Evolutionary conservation across 352 stramenopile species (phyloP).

Genomic region (Globisporangium lucens): DNA sequence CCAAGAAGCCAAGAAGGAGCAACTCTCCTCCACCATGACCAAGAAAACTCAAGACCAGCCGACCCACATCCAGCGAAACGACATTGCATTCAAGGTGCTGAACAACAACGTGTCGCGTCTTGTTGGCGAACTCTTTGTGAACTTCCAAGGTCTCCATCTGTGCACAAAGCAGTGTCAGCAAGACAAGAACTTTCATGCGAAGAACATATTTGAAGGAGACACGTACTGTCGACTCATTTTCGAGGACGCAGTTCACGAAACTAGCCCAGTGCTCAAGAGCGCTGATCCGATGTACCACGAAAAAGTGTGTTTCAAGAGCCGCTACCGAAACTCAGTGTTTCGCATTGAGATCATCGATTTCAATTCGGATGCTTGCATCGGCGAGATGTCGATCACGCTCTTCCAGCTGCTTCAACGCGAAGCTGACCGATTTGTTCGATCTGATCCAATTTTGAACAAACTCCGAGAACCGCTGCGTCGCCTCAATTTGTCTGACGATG

Average conservation of each 20-base stretch:
- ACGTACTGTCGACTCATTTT: conserved; percentile 80
- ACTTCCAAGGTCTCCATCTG: conserved; percentile 75
- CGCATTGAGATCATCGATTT: conserved; percentile 83
- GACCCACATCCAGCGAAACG: conserved; percentile 23
- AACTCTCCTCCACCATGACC: background rate
- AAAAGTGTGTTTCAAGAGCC: conserved; percentile 67
- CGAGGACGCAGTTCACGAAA: conserved; percentile 68
- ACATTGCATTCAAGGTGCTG: conserved; percentile 43
- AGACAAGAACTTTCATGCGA: conserved; percentile 62
- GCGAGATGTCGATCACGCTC: conserved; percentile 60
- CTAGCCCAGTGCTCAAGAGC: conserved; percentile 81
- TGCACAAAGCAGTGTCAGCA: conserved; percentile 80
- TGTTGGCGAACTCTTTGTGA: conserved; percentile 66
- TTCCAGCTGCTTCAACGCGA: conserved; percentile 80
- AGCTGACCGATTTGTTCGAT: conserved; percentile 60
- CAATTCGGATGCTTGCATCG: conserved; percentile 70
- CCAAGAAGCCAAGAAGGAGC: background rate
- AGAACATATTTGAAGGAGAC: conserved; percentile 87
- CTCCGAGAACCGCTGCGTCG: conserved; percentile 42
- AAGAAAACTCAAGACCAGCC: conserved; percentile 10
- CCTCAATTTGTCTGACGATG: conserved; percentile 43
- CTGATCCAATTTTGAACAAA: conserved; percentile 42
- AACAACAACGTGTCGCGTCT: conserved; percentile 35
- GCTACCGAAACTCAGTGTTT: conserved; percentile 53
- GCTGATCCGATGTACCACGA: conserved; percentile 88